Percentiles rank a stretch among this genome's conserved stretches.
Evolutionary conservation across 2,329 filamentous ascomycete genomes (phyloP).

Genomic region (Elsinoe australis): DNA sequence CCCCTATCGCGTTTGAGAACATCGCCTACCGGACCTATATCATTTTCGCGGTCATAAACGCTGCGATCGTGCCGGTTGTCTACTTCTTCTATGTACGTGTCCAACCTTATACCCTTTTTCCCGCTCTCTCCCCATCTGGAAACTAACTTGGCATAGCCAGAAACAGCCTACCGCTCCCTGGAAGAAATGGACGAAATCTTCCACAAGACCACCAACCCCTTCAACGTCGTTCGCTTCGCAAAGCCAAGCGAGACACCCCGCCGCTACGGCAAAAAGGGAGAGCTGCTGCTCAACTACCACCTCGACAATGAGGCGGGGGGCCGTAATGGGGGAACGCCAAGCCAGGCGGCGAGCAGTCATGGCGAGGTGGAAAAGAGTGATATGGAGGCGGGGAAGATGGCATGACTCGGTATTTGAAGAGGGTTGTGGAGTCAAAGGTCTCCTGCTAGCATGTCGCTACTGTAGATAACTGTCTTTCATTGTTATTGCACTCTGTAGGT

Average conservation of each 20-base stretch:
- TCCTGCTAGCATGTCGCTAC: no score
- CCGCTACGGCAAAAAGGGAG: constrained; percentile 52
- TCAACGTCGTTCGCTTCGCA: constrained; percentile 45
- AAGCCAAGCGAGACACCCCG: constrained; percentile 45
- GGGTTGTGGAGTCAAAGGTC: no score
- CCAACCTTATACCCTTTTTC: background rate
- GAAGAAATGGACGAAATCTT: constrained; percentile 63
- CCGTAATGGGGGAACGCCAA: no score
- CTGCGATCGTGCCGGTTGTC: constrained; percentile 43
- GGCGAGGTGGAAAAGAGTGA: no score
- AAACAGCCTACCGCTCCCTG: constrained; percentile 55
- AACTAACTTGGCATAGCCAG: constrained; percentile 42
- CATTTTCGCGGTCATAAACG: constrained; percentile 55
- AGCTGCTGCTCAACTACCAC: constrained; percentile 49
- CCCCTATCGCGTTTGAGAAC: constrained; percentile 49
- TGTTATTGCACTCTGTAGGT: no score
- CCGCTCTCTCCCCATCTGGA: background rate
- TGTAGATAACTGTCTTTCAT: no score
- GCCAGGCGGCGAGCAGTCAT: no score
- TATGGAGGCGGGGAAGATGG: no score
- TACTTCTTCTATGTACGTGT: constrained; percentile 31
- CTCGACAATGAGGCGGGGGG: no score
- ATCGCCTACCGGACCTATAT: constrained; percentile 56
- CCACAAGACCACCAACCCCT: constrained; percentile 44
- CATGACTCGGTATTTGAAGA: no score